Percentiles rank a stretch among this genome's conserved stretches.
These are phyloP conservation scores for Xylariaceae sp. DNA, from an alignment of 2,329 filamentous ascomycete species.

Conservation along the genomic window DNA sequence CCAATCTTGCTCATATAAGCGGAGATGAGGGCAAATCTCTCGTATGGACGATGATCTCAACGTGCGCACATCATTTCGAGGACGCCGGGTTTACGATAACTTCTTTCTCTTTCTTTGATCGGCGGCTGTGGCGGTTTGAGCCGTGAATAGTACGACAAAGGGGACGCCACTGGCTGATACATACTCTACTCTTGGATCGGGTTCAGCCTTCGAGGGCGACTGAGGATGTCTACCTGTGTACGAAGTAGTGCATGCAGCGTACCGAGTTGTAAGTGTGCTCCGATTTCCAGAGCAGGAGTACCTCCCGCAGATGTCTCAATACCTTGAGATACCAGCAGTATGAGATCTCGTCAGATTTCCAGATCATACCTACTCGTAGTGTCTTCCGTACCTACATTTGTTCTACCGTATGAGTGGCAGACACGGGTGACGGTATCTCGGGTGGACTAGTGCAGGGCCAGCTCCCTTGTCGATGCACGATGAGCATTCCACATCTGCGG, in stretches of 20 bases:
- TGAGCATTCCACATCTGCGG: too few relatives aligned
- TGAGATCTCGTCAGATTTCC: neutral
- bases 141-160: neutral
- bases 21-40: conserved; percentile 13
- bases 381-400: neutral
- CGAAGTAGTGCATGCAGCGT: too few relatives aligned
- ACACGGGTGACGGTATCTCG: too few relatives aligned
- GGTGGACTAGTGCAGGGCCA: too few relatives aligned
- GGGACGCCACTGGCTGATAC: neutral
- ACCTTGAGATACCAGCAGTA: neutral
- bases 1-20: neutral
- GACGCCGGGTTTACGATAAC: conserved; percentile 3
- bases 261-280: too few relatives aligned
- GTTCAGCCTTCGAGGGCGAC: too few relatives aligned
- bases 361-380: neutral
- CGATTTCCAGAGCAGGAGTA: too few relatives aligned
- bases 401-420: neutral
- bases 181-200: too few relatives aligned
- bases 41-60: neutral
- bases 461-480: too few relatives aligned
- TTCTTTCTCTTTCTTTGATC: neutral
- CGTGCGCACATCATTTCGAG: conserved; percentile 6
- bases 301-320: neutral
- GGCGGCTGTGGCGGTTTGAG: neutral
- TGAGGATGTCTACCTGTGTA: too few relatives aligned